Evolutionary conservation across 192 early-diverging fungal genomes (phyloP).

Genomic region (Cetraspora pellucida): DNA sequence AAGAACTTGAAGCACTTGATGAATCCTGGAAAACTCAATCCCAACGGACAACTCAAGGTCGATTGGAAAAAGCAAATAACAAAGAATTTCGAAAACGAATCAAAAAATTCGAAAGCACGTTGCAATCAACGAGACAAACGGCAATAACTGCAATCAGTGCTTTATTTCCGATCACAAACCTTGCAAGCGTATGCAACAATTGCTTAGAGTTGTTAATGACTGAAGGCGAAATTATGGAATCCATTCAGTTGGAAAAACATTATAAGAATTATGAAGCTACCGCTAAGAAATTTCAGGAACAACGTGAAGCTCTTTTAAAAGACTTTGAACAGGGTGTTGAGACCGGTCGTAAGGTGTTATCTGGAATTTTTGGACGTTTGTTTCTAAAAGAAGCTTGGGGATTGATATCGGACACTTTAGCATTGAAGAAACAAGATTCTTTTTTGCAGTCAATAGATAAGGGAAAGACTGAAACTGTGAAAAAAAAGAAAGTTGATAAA

Average conservation of each 20-base stretch:
- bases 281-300: conserved; percentile 48
- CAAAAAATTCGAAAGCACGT: conserved; percentile 64
- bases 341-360: conserved; percentile 67
- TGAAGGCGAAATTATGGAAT: conserved; percentile 75
- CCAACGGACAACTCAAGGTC: conserved; percentile 51
- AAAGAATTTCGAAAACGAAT: conserved; percentile 71
- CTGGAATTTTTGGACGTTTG: conserved; percentile 70
- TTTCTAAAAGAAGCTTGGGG: conserved; percentile 78
- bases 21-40: conserved; percentile 44
- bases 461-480: neutral
- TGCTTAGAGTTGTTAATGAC: conserved; percentile 72
- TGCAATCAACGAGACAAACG: conserved; percentile 58
- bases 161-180: conserved; percentile 57
- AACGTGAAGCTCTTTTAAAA: conserved; percentile 64
- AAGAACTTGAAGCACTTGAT: conserved; percentile 43
- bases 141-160: conserved; percentile 61
- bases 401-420: conserved; percentile 61
- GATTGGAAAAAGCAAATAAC: conserved; percentile 61
- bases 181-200: conserved; percentile 57
- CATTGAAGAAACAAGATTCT: conserved; percentile 54
- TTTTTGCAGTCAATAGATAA: conserved; percentile 58
- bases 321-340: conserved; percentile 71
- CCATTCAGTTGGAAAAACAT: conserved; percentile 53
- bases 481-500: conserved; percentile 21
- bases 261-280: conserved; percentile 58